Conservation (phyloP, 306 rosid genomes). For the Malus asiatica region DNA sequence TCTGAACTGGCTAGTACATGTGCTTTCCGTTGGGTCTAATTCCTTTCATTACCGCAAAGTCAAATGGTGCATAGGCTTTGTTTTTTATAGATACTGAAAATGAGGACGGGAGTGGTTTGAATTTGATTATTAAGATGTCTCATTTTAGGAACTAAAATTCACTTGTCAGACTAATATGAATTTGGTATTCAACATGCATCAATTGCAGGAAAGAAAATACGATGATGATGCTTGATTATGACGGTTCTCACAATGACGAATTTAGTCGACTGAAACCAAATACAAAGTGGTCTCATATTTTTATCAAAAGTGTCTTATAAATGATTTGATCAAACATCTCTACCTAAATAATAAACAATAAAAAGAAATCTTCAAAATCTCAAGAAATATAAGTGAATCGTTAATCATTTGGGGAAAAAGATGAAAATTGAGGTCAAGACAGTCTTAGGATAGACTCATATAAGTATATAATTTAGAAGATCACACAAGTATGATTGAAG, state of each 20-base stretch:
- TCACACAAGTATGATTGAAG: too few species aligned
- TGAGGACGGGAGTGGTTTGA: neutral
- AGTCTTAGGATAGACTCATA: neutral
- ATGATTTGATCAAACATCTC: too few species aligned
- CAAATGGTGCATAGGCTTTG: neutral
- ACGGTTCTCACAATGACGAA: too few species aligned
- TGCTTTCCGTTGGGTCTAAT: neutral
- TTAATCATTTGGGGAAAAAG: neutral
- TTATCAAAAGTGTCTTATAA: too few species aligned
- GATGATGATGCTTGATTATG: too few species aligned
- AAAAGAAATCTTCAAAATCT: neutral
- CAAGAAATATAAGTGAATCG: neutral
- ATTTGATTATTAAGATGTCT: neutral
- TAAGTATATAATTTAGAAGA: neutral
- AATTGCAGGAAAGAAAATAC: too few species aligned
- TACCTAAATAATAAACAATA: too few species aligned
- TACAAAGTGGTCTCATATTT: neutral
- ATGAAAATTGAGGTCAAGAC: neutral
- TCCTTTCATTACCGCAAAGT: neutral
- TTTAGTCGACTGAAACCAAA: too few species aligned
- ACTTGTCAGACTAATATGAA: neutral
- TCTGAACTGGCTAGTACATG: neutral
- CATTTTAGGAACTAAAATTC: neutral
- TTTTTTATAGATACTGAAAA: neutral
- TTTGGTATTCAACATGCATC: neutral